These are phyloP conservation scores for Sporothrix protearum DNA, from an alignment of 2,329 filamentous ascomycete species.

Conservation along the genomic window DNA sequence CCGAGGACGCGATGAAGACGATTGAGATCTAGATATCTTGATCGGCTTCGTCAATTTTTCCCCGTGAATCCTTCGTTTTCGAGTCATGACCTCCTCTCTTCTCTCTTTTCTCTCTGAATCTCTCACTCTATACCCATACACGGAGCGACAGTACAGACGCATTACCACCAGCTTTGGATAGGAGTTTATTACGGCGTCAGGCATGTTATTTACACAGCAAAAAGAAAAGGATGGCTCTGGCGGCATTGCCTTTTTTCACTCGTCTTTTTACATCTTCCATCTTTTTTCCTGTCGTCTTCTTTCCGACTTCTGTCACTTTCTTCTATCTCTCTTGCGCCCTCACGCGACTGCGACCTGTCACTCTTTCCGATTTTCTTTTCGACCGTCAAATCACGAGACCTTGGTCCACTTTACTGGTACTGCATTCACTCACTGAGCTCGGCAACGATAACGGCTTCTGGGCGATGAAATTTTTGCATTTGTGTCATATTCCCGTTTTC, in stretches of 20 bases:
- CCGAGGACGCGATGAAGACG: conserved; percentile 56
- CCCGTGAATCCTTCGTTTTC: background rate
- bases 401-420: too few species aligned
- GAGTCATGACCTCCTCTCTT: background rate
- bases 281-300: conserved; percentile 7
- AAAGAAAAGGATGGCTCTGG: conserved; percentile 2
- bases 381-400: background rate
- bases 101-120: conserved; percentile 11
- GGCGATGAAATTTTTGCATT: background rate
- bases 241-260: conserved; percentile 17
- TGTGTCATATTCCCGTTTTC: background rate
- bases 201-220: conserved; percentile 21
- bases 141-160: conserved; percentile 5
- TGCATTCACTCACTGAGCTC: background rate
- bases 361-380: background rate
- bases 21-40: conserved; percentile 53
- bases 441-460: background rate
- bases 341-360: background rate
- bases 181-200: conserved; percentile 26
- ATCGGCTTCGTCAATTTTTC: background rate
- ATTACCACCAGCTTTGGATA: conserved; percentile 25
- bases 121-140: conserved; percentile 12
- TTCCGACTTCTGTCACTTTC: background rate
- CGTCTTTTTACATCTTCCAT: background rate
- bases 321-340: too few species aligned